Evolutionary conservation across 495 filamentous ascomycete genomes (phyloP), one percentile per base, ranked within the genome.

Genomic region (Neurospora hispaniola): DNA sequence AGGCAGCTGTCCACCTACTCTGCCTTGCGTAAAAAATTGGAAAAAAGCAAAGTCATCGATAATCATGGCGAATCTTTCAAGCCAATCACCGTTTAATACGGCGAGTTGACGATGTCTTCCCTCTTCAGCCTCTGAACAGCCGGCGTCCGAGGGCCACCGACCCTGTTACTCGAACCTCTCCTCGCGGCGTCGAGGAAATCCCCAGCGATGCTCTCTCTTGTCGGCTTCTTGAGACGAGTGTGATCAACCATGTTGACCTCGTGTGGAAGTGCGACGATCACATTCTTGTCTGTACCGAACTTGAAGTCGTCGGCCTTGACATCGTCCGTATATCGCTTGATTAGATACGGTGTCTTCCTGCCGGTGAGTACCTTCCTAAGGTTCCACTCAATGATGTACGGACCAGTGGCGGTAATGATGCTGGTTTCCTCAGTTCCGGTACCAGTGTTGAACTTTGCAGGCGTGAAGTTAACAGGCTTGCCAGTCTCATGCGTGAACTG

Each of bases 241-340:
- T 93, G 93, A 59, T 89, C 90, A 35, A 98, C 92, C 94, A 98
- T 98, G 81, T 98, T 95, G 74, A 99, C 95, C 82, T 97, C 94
- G 79, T 99, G 97, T 5, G 96, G 94, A 74, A 98, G 83, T 2
- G 96, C 96, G 27, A 99, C 94, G 78, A 99, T 97, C 74, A 99
- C 92, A 76, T 97, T 97, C 87, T 97, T 97, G 79, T 99, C 96
- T 14, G 90, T 93, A 41, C 94, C 94, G 77, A 94, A 99, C 75
- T 94, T 92, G 90, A 99, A 99, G 80, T 99, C 96, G 79, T 99
- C 96, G n/a, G 96, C 96, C 85, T 94, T 97, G 76, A 99, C 93
- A 71, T 96, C 92, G 81, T 99, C 96, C 5, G 86, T 87, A 78
- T 99, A 99, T 5, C 96, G 91, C 85, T 98, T 98, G 87, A 99